These are phyloP conservation scores for Syncephalastrum racemosum DNA, from an alignment of 371 early-diverging fungal genomes.

Conservation along the genomic window DNA sequence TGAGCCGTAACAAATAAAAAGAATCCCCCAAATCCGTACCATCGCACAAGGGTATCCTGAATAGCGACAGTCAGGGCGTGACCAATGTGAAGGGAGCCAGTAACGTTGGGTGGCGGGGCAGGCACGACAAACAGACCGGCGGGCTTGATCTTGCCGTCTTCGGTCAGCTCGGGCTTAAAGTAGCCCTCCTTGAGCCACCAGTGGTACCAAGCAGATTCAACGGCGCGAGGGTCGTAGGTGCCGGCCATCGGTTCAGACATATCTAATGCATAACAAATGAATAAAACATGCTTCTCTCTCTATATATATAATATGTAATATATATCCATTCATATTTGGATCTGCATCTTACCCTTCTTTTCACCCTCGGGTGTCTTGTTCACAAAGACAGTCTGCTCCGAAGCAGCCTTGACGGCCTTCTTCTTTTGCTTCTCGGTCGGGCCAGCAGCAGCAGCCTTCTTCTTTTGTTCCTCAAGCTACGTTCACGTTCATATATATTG, in stretches of 20 bases:
- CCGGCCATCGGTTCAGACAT: constrained; percentile 79
- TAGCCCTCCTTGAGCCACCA: constrained; percentile 93
- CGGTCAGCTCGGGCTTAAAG: constrained; percentile 86
- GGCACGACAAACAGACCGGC: constrained; percentile 92
- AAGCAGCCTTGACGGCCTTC: constrained; percentile 51
- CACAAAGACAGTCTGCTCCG: constrained; percentile 62
- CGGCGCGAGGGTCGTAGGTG: constrained; percentile 89
- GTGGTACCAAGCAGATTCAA: constrained; percentile 97
- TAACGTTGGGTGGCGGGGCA: constrained; percentile 99
- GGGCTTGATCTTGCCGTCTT: constrained; percentile 71
- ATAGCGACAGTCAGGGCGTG: constrained; percentile 98
- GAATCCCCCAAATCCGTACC: constrained; percentile 51
- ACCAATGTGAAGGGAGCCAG: constrained; percentile 98
- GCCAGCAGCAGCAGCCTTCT: constrained; percentile 30
- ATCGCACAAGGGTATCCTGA: constrained; percentile 96
- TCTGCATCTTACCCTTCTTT: constrained; percentile 79
- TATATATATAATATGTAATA: too few relatives aligned
- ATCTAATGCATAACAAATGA: constrained; percentile 48
- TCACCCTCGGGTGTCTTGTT: constrained; percentile 88
- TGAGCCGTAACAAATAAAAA: not conserved
- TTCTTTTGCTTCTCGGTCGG: constrained; percentile 65
- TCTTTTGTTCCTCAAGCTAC: constrained; percentile 54
- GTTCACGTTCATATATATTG: not conserved
- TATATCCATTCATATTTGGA: constrained; percentile 2
- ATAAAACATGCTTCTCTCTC: not conserved